Evolutionary conservation across 495 filamentous ascomycete species (phyloP).

Genomic region (Platismatia glauca): DNA sequence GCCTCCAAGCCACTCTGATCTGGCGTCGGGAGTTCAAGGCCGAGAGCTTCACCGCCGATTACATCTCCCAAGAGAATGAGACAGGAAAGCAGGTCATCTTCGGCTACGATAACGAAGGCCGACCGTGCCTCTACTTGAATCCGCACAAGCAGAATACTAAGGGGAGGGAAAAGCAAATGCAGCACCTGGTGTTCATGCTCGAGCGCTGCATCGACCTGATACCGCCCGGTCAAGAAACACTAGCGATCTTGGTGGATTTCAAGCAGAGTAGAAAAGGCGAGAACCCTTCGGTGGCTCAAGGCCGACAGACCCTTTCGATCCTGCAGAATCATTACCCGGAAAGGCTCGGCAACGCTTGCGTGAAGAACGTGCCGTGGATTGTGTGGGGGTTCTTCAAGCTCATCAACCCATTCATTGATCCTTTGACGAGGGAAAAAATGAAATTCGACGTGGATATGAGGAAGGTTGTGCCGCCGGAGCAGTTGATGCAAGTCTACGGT

Average conservation of each 20-base stretch:
- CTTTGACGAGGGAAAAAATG: constrained; percentile 79
- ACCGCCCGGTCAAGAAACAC: constrained; percentile 72
- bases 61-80: constrained; percentile 84
- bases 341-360: constrained; percentile 75
- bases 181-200: constrained; percentile 92
- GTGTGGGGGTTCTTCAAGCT: constrained; percentile 89
- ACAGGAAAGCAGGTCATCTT: constrained; percentile 89
- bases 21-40: constrained; percentile 88
- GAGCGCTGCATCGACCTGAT: constrained; percentile 84
- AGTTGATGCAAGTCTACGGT: constrained; percentile 58
- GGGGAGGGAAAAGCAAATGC: constrained; percentile 75
- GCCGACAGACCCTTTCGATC: constrained; percentile 71
- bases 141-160: constrained; percentile 89
- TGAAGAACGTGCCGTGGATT: constrained; percentile 75
- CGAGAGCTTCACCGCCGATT: constrained; percentile 63
- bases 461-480: constrained; percentile 63
- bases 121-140: constrained; percentile 82
- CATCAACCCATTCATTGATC: constrained; percentile 93
- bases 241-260: constrained; percentile 83
- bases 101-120: constrained; percentile 74
- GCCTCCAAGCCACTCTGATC: constrained; percentile 66
- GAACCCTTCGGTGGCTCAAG: constrained; percentile 64
- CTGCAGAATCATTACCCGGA: constrained; percentile 94
- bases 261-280: constrained; percentile 69
- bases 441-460: constrained; percentile 86